Base-by-base conservation (phyloP, 371 early-diverging fungal genomes). In the Choanephora cucurbitarum region DNA sequence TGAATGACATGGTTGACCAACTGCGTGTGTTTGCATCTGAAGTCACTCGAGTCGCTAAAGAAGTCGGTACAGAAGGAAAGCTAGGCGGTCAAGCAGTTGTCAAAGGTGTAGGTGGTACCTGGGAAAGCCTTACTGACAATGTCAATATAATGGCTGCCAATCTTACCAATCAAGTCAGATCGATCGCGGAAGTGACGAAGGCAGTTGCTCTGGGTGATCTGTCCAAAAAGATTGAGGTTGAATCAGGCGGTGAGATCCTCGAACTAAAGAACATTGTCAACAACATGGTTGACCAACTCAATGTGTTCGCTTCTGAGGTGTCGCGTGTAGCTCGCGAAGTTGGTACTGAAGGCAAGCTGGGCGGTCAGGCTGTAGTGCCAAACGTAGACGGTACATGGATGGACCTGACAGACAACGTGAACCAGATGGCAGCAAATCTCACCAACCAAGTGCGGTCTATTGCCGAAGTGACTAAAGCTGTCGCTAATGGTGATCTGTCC, bases 131-230 rank as follows among this genome's bases (percentile, higher is more conserved):
- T 9, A 85, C 86, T 3, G 76, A 80, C 33, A 83, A 78, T 48
- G 80, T 83, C 39, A 83, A 83, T 23, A 74, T 67, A 23, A 83
- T 83, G 84, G 84, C 84, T 0, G 50, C 70, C 33, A 83, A 83
- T 39, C 46, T 83, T 1, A 83, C 84, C 4, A 64, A 67, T 15
- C 84, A 84, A 59, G 82, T 83, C 13, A 70, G 83, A n/a, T 71
- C 74, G 8, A 84, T 84, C 53, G 82, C 82, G 5, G 66, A 60
- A 4, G 84, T 84, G 1, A 80, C 77, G 0, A 84, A 70, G 17
- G 84, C 84, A 2, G 78, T 84, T 9, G 81, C 84, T 0, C 46
- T 52, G 0, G 84, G 84, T 39, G 82, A 84, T 56, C 55, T 79
- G 10, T 58, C 65, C 2, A 65, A 64, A 13, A 75, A 68, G 32